A percentile compares a stretch with the other conserved stretches of the same genome.
Conservation (phyloP, 805 yeast genomes). For the Hanseniaspora lachancei region DNA sequence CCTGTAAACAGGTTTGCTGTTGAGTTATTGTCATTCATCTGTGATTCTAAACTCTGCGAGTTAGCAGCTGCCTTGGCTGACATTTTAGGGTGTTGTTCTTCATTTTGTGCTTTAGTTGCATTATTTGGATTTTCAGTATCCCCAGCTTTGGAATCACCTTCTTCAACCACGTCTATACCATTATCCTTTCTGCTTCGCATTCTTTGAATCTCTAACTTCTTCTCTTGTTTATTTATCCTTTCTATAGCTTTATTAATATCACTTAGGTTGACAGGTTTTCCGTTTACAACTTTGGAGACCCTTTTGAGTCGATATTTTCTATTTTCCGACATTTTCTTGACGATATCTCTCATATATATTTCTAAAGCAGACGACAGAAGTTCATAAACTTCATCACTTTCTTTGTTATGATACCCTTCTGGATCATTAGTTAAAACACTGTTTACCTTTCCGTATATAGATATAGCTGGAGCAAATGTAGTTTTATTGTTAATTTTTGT, state of each 20-base stretch:
- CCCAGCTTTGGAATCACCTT: background rate
- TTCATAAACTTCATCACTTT: conserved; percentile 11
- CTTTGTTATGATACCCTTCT: conserved; percentile 9
- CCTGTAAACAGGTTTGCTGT: conserved; percentile 13
- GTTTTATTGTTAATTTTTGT: background rate
- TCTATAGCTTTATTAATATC: conserved; percentile 3
- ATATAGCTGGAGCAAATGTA: conserved; percentile 5
- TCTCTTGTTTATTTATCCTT: conserved; percentile 7
- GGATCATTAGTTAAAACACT: conserved; percentile 8
- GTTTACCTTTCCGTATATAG: conserved; percentile 6
- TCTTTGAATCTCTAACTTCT: conserved; percentile 6
- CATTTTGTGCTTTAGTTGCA: background rate
- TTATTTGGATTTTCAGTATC: background rate
- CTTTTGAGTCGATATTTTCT: conserved; percentile 7
- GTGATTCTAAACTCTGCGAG: background rate
- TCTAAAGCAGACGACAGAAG: conserved; percentile 5
- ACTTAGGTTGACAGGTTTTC: conserved; percentile 8
- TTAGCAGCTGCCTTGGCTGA: background rate
- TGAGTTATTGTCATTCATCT: conserved; percentile 8
- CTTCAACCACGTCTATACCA: conserved; percentile 1
- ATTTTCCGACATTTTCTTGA: conserved; percentile 11
- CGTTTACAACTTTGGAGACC: conserved; percentile 7
- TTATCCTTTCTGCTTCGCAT: conserved; percentile 11
- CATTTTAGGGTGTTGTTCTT: background rate
- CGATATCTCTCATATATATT: conserved; percentile 9